Evolutionary conservation across 1,139 yeast genomes (phyloP).

Genomic region (Candida frijolesensis): DNA sequence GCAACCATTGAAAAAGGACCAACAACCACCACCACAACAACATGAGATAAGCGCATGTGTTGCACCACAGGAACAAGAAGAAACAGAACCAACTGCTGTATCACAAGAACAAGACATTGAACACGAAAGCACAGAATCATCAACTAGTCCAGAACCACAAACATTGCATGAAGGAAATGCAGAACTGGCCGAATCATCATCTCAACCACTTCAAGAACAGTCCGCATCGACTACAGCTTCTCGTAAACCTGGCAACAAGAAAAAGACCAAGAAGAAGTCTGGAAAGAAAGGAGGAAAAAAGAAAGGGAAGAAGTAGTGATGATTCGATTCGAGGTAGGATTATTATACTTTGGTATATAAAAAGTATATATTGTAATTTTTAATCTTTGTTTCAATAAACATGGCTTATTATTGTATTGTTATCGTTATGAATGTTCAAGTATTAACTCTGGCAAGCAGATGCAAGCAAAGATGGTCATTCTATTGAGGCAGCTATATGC

Average conservation of each 20-base stretch:
- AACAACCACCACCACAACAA: neutral
- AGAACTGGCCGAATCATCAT: no score
- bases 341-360: neutral
- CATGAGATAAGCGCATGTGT: neutral
- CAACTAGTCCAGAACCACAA: conserved; percentile 8
- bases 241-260: conserved; percentile 2
- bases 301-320: conserved; percentile 19
- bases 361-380: neutral
- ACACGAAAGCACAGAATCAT: conserved; percentile 2
- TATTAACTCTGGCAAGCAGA: no score
- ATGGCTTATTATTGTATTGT: neutral
- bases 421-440: neutral
- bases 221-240: neutral
- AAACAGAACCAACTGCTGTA: neutral
- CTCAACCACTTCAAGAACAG: neutral
- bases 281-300: conserved; percentile 19
- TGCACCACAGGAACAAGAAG: conserved; percentile 1
- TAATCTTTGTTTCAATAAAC: neutral
- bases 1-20: neutral
- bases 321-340: neutral
- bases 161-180: neutral
- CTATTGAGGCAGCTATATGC: neutral
- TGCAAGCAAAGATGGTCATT: no score
- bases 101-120: neutral
- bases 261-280: conserved; percentile 17